Evolutionary conservation across 306 rosid genomes (phyloP).

Genomic region (Ceratonia siliqua): DNA sequence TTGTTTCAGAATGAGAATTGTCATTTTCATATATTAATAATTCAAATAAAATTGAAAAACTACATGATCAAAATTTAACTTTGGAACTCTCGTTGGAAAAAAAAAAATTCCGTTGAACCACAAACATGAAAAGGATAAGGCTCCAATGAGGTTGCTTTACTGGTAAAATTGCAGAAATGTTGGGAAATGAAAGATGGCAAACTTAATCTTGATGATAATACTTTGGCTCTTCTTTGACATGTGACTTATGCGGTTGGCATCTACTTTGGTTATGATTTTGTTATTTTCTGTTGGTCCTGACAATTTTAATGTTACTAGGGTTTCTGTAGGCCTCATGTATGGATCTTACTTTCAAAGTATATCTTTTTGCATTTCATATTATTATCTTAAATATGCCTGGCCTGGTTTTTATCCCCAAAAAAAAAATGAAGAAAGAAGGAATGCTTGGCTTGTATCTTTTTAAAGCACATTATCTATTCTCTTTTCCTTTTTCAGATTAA

Average conservation of each 20-base stretch:
- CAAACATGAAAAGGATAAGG: constrained; percentile 7
- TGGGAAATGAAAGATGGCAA: background rate
- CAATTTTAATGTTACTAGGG: background rate
- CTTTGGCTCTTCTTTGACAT: background rate
- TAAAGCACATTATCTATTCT: background rate
- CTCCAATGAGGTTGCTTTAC: background rate
- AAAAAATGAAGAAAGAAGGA: background rate
- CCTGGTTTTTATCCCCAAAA: background rate
- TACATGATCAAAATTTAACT: background rate
- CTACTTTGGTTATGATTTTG: background rate
- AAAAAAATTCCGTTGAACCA: background rate
- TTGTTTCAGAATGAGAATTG: constrained; percentile 7
- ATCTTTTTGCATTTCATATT: background rate
- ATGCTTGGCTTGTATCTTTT: constrained; percentile 6
- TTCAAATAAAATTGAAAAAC: constrained; percentile 4
- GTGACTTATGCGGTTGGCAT: background rate
- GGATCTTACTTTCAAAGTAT: background rate
- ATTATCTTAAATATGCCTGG: background rate
- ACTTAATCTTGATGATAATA: background rate
- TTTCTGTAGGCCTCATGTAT: background rate
- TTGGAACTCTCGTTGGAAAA: background rate
- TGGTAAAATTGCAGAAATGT: background rate
- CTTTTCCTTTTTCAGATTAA: constrained; percentile 22
- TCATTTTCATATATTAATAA: background rate
- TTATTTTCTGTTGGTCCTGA: background rate